These are phyloP conservation scores for Fusarium sp. DNA, from an alignment of 2,329 filamentous ascomycete species.

Conservation along the genomic window DNA sequence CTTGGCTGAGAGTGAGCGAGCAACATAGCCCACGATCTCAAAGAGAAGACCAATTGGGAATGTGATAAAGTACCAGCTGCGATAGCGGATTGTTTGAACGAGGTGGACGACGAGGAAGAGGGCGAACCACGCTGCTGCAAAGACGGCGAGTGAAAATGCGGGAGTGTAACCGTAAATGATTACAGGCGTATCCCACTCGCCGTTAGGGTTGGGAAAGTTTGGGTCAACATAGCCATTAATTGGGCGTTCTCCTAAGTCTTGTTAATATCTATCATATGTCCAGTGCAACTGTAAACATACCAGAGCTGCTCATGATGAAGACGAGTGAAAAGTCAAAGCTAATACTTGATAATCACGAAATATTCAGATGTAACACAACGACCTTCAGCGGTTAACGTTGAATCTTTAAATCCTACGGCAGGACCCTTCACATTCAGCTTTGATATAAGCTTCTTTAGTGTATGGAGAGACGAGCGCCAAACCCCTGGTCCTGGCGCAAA, in stretches of 20 bases:
- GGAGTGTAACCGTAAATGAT: constrained; percentile 65
- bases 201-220: constrained; percentile 62
- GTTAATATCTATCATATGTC: not conserved
- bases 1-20: constrained; percentile 60
- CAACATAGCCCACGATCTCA: constrained; percentile 63
- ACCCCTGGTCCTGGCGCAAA: constrained; percentile 7
- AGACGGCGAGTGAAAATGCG: constrained; percentile 56
- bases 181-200: constrained; percentile 58
- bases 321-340: constrained; percentile 15
- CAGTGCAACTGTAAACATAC: not conserved
- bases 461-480: not conserved
- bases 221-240: constrained; percentile 61
- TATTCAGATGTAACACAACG: not conserved
- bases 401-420: constrained; percentile 8
- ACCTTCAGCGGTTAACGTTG: not conserved
- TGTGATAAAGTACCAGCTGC: constrained; percentile 61
- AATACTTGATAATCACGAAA: constrained; percentile 23
- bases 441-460: constrained; percentile 28
- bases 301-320: constrained; percentile 32
- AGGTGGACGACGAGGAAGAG: constrained; percentile 55
- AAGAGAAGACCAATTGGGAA: constrained; percentile 59
- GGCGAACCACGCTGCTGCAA: constrained; percentile 58
- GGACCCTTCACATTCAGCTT: constrained; percentile 11
- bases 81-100: constrained; percentile 51
- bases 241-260: constrained; percentile 11